These are phyloP conservation scores for Coccomyxa sp. DNA, from an alignment of 139 green algal species.

Conservation along the genomic window DNA sequence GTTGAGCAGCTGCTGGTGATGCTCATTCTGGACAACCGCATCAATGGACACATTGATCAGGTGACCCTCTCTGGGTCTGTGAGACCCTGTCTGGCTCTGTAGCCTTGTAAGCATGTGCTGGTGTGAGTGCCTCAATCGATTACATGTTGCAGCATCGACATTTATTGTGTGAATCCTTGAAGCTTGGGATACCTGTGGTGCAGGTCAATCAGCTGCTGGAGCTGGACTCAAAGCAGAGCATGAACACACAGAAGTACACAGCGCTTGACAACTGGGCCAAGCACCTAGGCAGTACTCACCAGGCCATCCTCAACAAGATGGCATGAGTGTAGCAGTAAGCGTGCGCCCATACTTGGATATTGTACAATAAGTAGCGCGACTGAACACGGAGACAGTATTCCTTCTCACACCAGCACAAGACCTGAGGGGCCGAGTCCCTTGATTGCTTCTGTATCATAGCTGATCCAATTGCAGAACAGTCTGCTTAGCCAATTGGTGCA, in stretches of 20 bases:
- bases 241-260: conserved; percentile 57
- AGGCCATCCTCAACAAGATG: conserved; percentile 64
- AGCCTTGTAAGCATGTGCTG: not conserved
- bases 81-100: no score
- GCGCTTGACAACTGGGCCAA: conserved; percentile 81
- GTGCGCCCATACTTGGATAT: no score
- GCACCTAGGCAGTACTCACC: conserved; percentile 68
- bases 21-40: conserved; percentile 88
- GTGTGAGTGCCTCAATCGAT: not conserved
- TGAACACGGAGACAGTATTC: no score
- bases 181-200: not conserved
- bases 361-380: no score
- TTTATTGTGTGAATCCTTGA: not conserved
- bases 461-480: no score
- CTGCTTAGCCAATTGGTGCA: no score
- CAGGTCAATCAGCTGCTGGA: conserved; percentile 81
- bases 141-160: not conserved
- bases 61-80: conserved; percentile 43
- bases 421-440: no score
- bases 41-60: conserved; percentile 93
- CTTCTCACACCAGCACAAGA: no score
- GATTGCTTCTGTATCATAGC: no score
- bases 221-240: conserved; percentile 34
- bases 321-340: no score
- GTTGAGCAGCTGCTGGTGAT: conserved; percentile 92